A percentile compares a stretch with the other conserved stretches of the same genome.
Evolutionary conservation across 129 eudicot genomes (phyloP).

Genomic region (Flaveria ramosissima): DNA sequence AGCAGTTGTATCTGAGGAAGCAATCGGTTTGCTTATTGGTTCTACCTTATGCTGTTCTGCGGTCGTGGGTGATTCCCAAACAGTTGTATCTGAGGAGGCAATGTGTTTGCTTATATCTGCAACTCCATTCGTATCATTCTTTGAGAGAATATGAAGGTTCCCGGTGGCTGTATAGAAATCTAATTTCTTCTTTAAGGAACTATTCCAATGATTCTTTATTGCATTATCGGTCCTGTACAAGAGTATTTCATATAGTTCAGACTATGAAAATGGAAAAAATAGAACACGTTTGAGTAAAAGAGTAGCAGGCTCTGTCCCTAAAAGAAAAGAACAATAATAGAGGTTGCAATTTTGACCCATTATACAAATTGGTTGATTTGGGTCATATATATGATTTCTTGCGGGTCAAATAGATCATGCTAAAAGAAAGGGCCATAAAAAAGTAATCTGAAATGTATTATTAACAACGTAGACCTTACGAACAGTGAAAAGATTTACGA

Average conservation of each 20-base stretch:
- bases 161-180: conserved; percentile 75
- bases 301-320: background rate
- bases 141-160: conserved; percentile 64
- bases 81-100: too few species aligned
- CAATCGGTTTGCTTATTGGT: conserved; percentile 34
- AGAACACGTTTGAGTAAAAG: background rate
- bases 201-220: conserved; percentile 96
- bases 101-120: conserved; percentile 29
- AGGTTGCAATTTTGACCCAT: background rate
- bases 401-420: background rate
- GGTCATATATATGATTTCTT: background rate
- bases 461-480: background rate
- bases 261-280: background rate
- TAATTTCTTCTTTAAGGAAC: conserved; percentile 84
- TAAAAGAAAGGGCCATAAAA: background rate
- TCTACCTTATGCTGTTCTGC: too few species aligned
- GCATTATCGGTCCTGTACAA: conserved; percentile 83
- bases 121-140: conserved; percentile 32
- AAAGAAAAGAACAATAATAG: background rate
- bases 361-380: background rate
- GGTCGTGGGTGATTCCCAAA: too few species aligned
- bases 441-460: background rate
- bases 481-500: background rate
- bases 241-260: conserved; percentile 1
- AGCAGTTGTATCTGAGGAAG: conserved; percentile 43